A percentile compares a stretch with the other conserved stretches of the same genome.
Evolutionary conservation across 179 eudicot genomes (phyloP).

Genomic region (Beta corolliflora): DNA sequence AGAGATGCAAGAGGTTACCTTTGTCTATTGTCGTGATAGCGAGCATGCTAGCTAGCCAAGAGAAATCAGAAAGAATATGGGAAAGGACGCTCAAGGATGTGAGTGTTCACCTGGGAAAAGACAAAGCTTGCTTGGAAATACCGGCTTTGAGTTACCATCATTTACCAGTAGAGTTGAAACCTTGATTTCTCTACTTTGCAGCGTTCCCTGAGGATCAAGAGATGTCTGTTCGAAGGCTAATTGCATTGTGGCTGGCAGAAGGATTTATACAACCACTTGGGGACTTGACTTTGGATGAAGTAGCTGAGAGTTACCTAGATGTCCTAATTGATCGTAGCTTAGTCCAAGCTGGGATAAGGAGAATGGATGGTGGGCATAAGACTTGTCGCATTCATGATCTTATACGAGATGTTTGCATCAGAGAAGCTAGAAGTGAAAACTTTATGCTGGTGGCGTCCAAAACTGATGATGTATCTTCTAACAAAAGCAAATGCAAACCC

Average conservation of each 20-base stretch:
- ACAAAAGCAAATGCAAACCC: neutral
- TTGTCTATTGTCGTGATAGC: constrained; percentile 46
- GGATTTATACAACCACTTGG: constrained; percentile 31
- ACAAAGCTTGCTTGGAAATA: constrained; percentile 22
- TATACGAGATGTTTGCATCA: constrained; percentile 7
- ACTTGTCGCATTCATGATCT: constrained; percentile 36
- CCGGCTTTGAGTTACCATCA: constrained; percentile 33
- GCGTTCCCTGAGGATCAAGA: constrained; percentile 35
- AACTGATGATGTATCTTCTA: neutral
- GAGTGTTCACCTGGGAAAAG: constrained; percentile 7
- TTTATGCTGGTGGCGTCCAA: constrained; percentile 1
- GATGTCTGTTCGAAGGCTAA: constrained; percentile 22
- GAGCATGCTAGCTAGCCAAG: constrained; percentile 28
- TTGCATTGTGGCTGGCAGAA: constrained; percentile 38
- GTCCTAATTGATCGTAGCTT: constrained; percentile 29
- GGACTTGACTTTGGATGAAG: constrained; percentile 25
- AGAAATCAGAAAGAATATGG: constrained; percentile 20
- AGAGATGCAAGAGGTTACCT: constrained; percentile 40
- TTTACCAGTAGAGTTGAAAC: constrained; percentile 30
- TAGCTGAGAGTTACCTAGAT: constrained; percentile 31
- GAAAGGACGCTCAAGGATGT: constrained; percentile 14
- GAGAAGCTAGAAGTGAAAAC: constrained; percentile 12
- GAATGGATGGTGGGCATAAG: constrained; percentile 28
- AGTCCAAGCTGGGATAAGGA: constrained; percentile 26
- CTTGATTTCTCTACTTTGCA: constrained; percentile 36